A percentile compares a stretch with the other conserved stretches of the same genome.
Conservation (phyloP, 2,329 filamentous ascomycete species). For the Penicillium sp. region DNA sequence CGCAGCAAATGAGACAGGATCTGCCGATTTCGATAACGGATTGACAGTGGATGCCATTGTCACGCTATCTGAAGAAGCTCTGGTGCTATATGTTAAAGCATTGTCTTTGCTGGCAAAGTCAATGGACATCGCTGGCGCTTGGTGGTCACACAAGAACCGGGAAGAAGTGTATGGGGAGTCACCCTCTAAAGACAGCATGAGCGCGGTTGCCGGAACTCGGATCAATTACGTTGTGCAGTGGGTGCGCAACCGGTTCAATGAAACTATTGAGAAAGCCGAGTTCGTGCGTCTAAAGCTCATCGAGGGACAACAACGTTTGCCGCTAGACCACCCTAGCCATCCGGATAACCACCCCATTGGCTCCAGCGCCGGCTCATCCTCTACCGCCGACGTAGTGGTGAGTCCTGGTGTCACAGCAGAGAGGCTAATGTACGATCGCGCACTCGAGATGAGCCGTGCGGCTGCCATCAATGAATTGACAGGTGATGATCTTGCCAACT, state of each 20-base stretch:
- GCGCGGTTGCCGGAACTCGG: constrained; percentile 58
- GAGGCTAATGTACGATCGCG: constrained; percentile 96
- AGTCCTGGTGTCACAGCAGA: constrained; percentile 89
- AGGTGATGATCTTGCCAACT: constrained; percentile 79
- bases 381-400: constrained; percentile 72
- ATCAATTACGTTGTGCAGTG: constrained; percentile 95
- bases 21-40: constrained; percentile 58
- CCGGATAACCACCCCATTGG: constrained; percentile 69
- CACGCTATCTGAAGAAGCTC: constrained; percentile 83
- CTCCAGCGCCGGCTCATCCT: constrained; percentile 56
- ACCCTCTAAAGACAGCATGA: constrained; percentile 43
- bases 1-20: constrained; percentile 43
- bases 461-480: constrained; percentile 95
- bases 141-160: constrained; percentile 81
- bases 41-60: constrained; percentile 84
- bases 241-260: constrained; percentile 91
- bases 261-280: constrained; percentile 93
- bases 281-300: constrained; percentile 83
- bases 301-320: constrained; percentile 79
- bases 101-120: constrained; percentile 84
- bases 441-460: constrained; percentile 90
- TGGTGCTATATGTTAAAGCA: constrained; percentile 95
- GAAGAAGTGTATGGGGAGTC: constrained; percentile 53
- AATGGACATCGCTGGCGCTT: constrained; percentile 89
- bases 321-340: constrained; percentile 79